Percentiles rank a stretch among this genome's conserved stretches.
Evolutionary conservation across 2,329 filamentous ascomycete genomes (phyloP).

Genomic region (Penicillium carneum): DNA sequence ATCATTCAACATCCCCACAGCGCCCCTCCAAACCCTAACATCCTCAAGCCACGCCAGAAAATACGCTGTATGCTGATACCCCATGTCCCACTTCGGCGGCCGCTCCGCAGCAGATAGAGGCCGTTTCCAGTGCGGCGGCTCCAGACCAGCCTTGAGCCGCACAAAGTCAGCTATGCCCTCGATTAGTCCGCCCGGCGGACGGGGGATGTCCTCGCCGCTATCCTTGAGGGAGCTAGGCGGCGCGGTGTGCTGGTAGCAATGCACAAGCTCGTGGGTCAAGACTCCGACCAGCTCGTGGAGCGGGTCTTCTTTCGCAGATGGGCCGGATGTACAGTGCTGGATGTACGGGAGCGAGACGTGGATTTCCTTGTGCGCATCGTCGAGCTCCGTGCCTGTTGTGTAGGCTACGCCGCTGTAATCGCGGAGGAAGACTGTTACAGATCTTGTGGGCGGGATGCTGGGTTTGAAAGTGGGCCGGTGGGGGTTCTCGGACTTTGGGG

Average conservation of each 20-base stretch:
- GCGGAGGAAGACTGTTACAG: slow-evolving; percentile 81
- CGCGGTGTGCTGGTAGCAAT: slow-evolving; percentile 87
- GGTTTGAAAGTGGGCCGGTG: slow-evolving; percentile 39
- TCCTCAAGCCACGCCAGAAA: slow-evolving; percentile 86
- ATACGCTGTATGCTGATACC: slow-evolving; percentile 89
- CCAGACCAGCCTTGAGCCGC: slow-evolving; percentile 73
- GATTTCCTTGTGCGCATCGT: slow-evolving; percentile 89
- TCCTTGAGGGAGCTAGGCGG: slow-evolving; percentile 53
- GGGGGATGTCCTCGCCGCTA: slow-evolving; percentile 27
- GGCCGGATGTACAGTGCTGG: slow-evolving; percentile 32
- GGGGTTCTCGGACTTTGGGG: slow-evolving; percentile 20
- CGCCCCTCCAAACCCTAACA: slow-evolving; percentile 70
- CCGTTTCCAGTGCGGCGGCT: slow-evolving; percentile 82
- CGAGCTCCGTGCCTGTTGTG: slow-evolving; percentile 79
- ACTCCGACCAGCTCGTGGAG: slow-evolving; percentile 78
- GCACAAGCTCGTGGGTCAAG: slow-evolving; percentile 88
- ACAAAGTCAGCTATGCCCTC: slow-evolving; percentile 96
- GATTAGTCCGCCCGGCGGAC: slow-evolving; percentile 74
- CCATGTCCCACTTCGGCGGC: slow-evolving; percentile 77
- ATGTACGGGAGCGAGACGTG: slow-evolving; percentile 85
- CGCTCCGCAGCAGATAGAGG: slow-evolving; percentile 55
- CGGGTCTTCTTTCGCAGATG: slow-evolving; percentile 38
- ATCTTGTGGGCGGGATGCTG: slow-evolving; percentile 71
- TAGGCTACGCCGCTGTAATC: slow-evolving; percentile 87
- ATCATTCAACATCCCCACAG: slow-evolving; percentile 65